Base-by-base conservation (phyloP, 495 filamentous ascomycete species). In the Cryomyces antarcticus region DNA sequence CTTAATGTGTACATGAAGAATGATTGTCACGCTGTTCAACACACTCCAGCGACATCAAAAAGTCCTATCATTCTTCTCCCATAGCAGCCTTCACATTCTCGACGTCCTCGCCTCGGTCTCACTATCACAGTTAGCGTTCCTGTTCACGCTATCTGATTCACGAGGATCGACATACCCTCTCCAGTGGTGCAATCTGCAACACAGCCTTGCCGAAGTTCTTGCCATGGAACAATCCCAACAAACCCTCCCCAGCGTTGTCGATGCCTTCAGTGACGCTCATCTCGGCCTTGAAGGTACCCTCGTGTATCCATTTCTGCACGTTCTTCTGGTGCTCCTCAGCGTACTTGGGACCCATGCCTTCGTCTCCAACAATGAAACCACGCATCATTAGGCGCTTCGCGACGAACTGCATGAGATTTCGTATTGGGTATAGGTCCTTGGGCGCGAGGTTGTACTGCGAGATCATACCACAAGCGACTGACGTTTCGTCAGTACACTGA, bases 191-290 rank as follows among this genome's bases (percentile, higher is more conserved):
- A 48, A 88, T 77, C 64, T 82, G 79, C 48, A 93, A 47, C 24
- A 92, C 72, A 30, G 85, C 82, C 68, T 96, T 96, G 47, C 87
- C 87, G 65, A 83, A 80, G 64, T 96, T 96, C 61, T 84, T 76
- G 29, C 87, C 87, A 55, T 78, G 54, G 43, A 93, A 66, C 66
- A 96, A 77, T n/a, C 78, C 84, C n/a, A 94, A 49, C 37, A 94
- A 67, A 7, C 82, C 88, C 41, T 87, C 73, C 27, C 77, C 62
- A 3, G 75, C 78, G 48, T 86, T 80, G 43, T 93, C 88, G 46
- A 94, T 83, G 12, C 87, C 88, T 12, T 77, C 66, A 2, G 78
- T 85, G 45, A 86, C 61, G 53, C 68, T 63, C 42, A 74, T 64
- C 57, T 79, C 71, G 29, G 72, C 70, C 64, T 83, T 83, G 63